These are phyloP conservation scores for Clonostachys chloroleuca DNA, from an alignment of 2,329 filamentous ascomycete species.

Conservation along the genomic window DNA sequence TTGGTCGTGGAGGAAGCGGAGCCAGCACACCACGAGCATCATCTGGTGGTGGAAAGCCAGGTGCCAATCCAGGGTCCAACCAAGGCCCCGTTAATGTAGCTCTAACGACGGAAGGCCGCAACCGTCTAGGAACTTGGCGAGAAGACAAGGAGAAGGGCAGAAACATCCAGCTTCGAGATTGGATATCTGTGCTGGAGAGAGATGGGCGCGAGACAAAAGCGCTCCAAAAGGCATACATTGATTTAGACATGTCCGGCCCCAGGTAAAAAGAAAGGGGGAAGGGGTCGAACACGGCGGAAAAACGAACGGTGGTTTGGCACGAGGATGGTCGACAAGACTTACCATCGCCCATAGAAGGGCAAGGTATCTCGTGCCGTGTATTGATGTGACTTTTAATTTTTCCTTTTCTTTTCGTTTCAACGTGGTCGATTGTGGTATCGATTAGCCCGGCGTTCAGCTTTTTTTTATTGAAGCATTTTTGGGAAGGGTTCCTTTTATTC, in stretches of 20 bases:
- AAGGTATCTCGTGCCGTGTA: background rate
- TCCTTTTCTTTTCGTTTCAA: slow-evolving; percentile 6
- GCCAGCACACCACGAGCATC: slow-evolving; percentile 41
- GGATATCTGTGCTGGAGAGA: slow-evolving; percentile 73
- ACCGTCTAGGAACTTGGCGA: slow-evolving; percentile 68
- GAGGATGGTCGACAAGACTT: background rate
- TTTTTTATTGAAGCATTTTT: background rate
- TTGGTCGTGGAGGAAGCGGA: slow-evolving; percentile 43
- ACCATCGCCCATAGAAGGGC: background rate
- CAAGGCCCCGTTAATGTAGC: slow-evolving; percentile 19
- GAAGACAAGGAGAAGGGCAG: slow-evolving; percentile 74
- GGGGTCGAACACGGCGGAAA: background rate
- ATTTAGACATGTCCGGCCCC: slow-evolving; percentile 43
- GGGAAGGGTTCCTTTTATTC: background rate
- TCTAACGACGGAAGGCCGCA: slow-evolving; percentile 53
- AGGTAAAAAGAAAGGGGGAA: slow-evolving; percentile 16
- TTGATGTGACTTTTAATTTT: slow-evolving; percentile 13
- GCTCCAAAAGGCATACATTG: slow-evolving; percentile 53
- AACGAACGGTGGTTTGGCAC: background rate
- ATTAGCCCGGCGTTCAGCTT: background rate
- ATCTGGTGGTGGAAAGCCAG: slow-evolving; percentile 19
- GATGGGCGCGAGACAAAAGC: slow-evolving; percentile 66
- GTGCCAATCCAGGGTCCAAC: slow-evolving; percentile 13
- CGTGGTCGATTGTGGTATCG: background rate
- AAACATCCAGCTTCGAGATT: slow-evolving; percentile 80